Evolutionary conservation across 176 grass and related monocot species (phyloP).

Genomic region (Carex littledalei): DNA sequence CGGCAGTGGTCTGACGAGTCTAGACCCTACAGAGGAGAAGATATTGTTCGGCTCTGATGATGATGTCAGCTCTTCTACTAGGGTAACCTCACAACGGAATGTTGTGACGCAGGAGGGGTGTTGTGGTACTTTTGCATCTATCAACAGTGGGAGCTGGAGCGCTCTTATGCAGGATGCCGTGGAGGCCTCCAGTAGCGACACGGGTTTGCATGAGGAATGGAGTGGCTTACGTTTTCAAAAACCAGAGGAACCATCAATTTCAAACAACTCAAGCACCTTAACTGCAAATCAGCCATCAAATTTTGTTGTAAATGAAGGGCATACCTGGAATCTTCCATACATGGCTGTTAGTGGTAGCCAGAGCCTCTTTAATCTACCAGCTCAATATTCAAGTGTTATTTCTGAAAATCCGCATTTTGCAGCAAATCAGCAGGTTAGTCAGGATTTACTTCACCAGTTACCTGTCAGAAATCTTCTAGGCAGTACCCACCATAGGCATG

Average conservation of each 20-base stretch:
- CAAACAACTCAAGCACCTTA: not conserved
- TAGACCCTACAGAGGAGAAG: constrained; percentile 44
- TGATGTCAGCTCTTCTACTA: constrained; percentile 18
- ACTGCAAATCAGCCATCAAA: not conserved
- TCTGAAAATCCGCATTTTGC: not conserved
- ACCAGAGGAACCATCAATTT: constrained; percentile 16
- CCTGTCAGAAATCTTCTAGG: not conserved
- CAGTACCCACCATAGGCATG: not conserved
- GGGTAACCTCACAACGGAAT: constrained; percentile 20
- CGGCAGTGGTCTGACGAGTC: constrained; percentile 15
- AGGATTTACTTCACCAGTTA: not conserved
- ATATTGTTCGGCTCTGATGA: constrained; percentile 40
- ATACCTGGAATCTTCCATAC: not conserved
- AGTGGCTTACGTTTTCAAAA: constrained; percentile 22
- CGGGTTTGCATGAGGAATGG: constrained; percentile 39
- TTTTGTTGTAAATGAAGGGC: constrained; percentile 4
- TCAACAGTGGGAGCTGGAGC: constrained; percentile 43
- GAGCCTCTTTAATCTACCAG: not conserved
- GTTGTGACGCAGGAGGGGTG: constrained; percentile 9
- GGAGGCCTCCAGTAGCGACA: constrained; percentile 33
- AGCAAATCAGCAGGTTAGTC: not conserved
- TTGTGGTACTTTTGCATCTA: constrained; percentile 26
- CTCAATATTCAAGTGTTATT: not conserved
- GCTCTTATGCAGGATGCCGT: constrained; percentile 49
- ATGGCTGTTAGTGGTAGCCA: not conserved